Evolutionary conservation across 2,329 filamentous ascomycete genomes (phyloP), one percentile per base, ranked within the genome.

Genomic region (Basipetospora sp.): DNA sequence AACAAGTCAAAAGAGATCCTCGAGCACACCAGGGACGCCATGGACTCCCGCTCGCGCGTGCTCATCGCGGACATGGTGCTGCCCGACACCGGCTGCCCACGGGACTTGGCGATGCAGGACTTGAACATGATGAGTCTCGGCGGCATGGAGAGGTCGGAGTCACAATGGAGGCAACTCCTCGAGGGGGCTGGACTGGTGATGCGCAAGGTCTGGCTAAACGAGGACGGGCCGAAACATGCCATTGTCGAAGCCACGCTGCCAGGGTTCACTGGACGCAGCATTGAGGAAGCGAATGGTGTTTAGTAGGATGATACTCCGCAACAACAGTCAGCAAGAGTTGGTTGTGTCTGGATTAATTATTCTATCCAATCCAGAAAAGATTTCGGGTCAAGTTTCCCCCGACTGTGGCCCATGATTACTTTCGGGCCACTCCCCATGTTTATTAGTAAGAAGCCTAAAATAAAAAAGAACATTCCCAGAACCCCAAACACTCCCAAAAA

Each of bases 1-100:
- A 51, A 51, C 2, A 49, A 60, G 10, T 48, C 53, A 0, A 40
- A 45, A 2, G 41, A 43, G n/a, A 64, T 65, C 15, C 45, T 58
- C 8, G 36, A 41, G 3, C 35, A 46, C 3, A 34, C 46, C 5
- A 37, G 39, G 5, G 31, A 38, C 3, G 49, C 49, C 0, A 52
- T 53, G 49, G 45, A 14, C 5, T 39, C 36, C 31, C 42, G 36
- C 18, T 46, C 45, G 4, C 37, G 33, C 26, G 20, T 47, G 3
- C 35, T 45, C 11, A 45, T 48, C 30, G 41, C 46, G 15, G 45
- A 47, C 29, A 40, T 42, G 9, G 39, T 47, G 8, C 10, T 48
- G 11, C n/a, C 26, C 5, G 41, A 45, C 27, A 31, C 35, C 2
- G 43, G 41, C 6, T 45, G 41, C 1, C 39, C 43, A 2, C 46